phyloP scores from a whole-genome alignment of 2,329 filamentous ascomycete genomes.

The Simplicillium aogashimaense region DNA sequence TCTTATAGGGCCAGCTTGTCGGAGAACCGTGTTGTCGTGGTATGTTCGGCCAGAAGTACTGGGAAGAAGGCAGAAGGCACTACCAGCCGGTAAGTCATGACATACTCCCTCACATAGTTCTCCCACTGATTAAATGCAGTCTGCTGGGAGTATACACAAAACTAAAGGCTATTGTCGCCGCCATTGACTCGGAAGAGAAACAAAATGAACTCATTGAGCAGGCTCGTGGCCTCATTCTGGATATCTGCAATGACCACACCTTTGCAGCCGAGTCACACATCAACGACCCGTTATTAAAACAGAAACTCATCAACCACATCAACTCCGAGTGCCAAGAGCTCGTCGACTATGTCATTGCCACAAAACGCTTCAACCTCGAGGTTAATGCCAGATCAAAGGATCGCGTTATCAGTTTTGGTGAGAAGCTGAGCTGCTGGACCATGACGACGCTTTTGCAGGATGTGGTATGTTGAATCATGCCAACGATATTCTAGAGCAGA shows the following conservation, averaged over 20 bases:
- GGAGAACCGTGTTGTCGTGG: conserved; percentile 72
- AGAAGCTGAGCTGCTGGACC: conserved; percentile 89
- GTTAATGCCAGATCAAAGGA: conserved; percentile 73
- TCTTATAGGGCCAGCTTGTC: conserved; percentile 36
- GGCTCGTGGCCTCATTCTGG: conserved; percentile 66
- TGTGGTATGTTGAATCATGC: conserved; percentile 29
- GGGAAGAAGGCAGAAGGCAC: conserved; percentile 92
- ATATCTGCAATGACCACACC: conserved; percentile 76
- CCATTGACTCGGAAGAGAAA: conserved; percentile 40
- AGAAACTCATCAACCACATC: conserved; percentile 55
- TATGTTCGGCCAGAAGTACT: conserved; percentile 91
- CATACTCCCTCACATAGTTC: neutral
- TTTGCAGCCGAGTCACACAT: conserved; percentile 58
- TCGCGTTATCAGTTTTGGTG: conserved; percentile 86
- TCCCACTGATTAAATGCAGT: conserved; percentile 19
- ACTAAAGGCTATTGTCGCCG: conserved; percentile 41
- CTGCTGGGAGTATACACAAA: conserved; percentile 51
- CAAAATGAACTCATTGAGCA: conserved; percentile 47
- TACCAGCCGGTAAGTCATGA: conserved; percentile 69
- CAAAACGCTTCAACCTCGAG: conserved; percentile 59
- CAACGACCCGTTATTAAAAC: conserved; percentile 42
- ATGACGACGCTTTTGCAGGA: conserved; percentile 81
- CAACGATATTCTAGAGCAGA: neutral
- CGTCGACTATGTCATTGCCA: conserved; percentile 58
- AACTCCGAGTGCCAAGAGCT: conserved; percentile 73